A percentile compares a stretch with the other conserved stretches of the same genome.
These are phyloP conservation scores for Gossypium trilobum DNA, from an alignment of 441 rosid species.

Conservation along the genomic window DNA sequence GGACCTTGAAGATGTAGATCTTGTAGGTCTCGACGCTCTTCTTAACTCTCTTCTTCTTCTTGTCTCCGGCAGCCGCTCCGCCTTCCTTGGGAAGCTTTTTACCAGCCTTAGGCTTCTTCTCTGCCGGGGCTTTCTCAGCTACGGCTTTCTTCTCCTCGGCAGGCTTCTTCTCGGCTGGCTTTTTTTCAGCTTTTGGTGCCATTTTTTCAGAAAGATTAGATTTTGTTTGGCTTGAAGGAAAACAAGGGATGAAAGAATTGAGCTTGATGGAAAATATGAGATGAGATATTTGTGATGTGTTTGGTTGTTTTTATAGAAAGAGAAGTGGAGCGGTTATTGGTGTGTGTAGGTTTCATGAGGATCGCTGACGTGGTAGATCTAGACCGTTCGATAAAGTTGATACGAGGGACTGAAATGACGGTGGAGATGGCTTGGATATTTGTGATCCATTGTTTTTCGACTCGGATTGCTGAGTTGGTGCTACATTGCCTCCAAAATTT, in stretches of 20 bases:
- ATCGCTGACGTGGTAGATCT: not conserved
- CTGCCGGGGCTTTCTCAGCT: constrained; percentile 16
- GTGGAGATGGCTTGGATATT: not conserved
- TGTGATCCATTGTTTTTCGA: not conserved
- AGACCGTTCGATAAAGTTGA: constrained; percentile 12
- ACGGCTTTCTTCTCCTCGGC: constrained; percentile 13
- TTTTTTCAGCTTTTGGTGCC: constrained; percentile 18
- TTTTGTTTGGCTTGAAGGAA: not conserved
- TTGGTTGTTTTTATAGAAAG: not conserved
- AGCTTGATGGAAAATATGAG: too few species aligned
- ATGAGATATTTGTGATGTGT: not conserved
- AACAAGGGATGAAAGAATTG: not conserved
- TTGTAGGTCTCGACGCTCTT: constrained; percentile 15
- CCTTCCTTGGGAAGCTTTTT: constrained; percentile 14
- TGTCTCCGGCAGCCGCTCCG: constrained; percentile 12
- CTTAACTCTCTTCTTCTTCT: constrained; percentile 12
- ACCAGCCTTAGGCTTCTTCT: constrained; percentile 16
- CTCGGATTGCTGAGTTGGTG: constrained; percentile 10
- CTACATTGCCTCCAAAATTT: not conserved
- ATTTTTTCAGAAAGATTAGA: not conserved
- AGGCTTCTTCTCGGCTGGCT: constrained; percentile 18
- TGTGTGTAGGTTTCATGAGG: not conserved
- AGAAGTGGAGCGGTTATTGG: not conserved
- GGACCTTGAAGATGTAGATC: constrained; percentile 18
- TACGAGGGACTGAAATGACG: not conserved